Conservation (phyloP, 106 monocot species). For the Allium sativum region DNA sequence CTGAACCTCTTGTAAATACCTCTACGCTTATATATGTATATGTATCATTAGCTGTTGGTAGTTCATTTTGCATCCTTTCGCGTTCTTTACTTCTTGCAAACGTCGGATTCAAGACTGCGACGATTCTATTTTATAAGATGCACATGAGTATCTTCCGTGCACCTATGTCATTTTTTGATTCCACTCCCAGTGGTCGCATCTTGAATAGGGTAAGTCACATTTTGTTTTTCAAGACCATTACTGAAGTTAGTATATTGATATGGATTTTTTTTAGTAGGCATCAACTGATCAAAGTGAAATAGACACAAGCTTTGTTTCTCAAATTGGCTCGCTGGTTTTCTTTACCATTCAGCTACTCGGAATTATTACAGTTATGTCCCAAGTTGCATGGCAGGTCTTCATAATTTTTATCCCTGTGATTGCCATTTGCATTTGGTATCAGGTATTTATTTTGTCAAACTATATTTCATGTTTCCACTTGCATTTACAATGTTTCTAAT, state of each 20-base stretch:
- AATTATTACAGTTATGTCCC: constrained; percentile 78
- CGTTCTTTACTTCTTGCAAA: constrained; percentile 50
- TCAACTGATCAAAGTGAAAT: constrained; percentile 85
- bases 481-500: background rate
- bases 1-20: constrained; percentile 41
- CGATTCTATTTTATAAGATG: constrained; percentile 74
- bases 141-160: constrained; percentile 64
- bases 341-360: constrained; percentile 72
- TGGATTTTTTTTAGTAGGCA: constrained; percentile 29
- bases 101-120: constrained; percentile 73
- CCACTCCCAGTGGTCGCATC: constrained; percentile 84
- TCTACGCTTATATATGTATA: constrained; percentile 52
- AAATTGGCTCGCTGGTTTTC: constrained; percentile 54
- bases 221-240: background rate
- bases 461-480: background rate
- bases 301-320: constrained; percentile 41
- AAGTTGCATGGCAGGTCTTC: constrained; percentile 88
- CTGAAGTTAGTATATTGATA: background rate
- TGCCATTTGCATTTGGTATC: constrained; percentile 65
- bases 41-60: constrained; percentile 64
- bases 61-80: constrained; percentile 53
- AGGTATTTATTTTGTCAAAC: constrained; percentile 31
- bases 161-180: constrained; percentile 94
- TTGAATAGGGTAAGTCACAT: constrained; percentile 56
- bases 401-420: constrained; percentile 69